Conservation (phyloP, 1,284 basidiomycete species). For the Ustilago nuda region DNA sequence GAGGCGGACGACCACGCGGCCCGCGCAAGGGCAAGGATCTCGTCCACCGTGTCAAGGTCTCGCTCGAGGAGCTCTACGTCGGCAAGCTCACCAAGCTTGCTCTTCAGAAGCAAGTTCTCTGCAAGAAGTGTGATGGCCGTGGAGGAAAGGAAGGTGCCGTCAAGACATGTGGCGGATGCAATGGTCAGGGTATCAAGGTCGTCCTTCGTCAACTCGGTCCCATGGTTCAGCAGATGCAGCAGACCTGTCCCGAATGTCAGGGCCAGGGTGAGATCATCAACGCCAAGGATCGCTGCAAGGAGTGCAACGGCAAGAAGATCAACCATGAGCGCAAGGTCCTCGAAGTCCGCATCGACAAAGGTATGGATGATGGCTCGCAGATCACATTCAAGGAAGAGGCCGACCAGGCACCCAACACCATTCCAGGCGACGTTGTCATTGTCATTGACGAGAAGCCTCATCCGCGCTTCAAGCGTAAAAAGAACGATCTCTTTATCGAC, state of each 20-base stretch:
- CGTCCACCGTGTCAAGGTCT: constrained; percentile 93
- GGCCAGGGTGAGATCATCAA: constrained; percentile 95
- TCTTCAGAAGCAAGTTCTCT: constrained; percentile 94
- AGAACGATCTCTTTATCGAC: constrained; percentile 89
- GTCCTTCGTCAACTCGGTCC: constrained; percentile 96
- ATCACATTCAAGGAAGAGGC: constrained; percentile 95
- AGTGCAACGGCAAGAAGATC: constrained; percentile 96
- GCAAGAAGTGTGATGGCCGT: constrained; percentile 91
- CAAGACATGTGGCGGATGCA: constrained; percentile 81
- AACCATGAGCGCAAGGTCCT: constrained; percentile 94
- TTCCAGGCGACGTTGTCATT: constrained; percentile 96
- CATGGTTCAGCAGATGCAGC: constrained; percentile 99
- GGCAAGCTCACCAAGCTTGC: constrained; percentile 98
- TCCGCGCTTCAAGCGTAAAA: constrained; percentile 88
- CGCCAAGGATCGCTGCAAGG: constrained; percentile 89
- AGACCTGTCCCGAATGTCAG: constrained; percentile 90
- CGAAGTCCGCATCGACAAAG: constrained; percentile 99
- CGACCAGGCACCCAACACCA: constrained; percentile 90
- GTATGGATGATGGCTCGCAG: constrained; percentile 97
- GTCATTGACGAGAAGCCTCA: constrained; percentile 96
- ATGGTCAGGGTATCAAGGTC: constrained; percentile 90
- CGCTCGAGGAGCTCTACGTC: constrained; percentile 97
- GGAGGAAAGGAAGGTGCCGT: constrained; percentile 98
- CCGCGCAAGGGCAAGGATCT: constrained; percentile 98
- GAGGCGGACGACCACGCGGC: constrained; percentile 77